phyloP scores from a whole-genome alignment of 179 eudicot genomes.

The Sideroxylon spinosum region DNA sequence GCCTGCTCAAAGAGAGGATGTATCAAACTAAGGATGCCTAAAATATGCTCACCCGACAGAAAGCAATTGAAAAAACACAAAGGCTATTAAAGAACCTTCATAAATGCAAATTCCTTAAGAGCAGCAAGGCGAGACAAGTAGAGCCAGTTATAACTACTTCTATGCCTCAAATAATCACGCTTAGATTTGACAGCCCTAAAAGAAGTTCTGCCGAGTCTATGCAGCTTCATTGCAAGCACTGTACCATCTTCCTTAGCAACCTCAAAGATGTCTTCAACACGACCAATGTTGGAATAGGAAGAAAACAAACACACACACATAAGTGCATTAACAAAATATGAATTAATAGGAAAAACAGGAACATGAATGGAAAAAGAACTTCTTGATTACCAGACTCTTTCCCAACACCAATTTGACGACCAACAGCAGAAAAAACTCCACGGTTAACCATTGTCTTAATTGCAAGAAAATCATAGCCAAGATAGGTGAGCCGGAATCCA shows the following conservation, averaged over 20 bases:
- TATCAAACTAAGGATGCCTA: constrained; percentile 7
- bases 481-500: constrained; percentile 88
- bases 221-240: constrained; percentile 84
- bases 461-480: constrained; percentile 97
- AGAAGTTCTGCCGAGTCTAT: constrained; percentile 86
- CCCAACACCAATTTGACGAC: constrained; percentile 97
- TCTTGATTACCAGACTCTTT: constrained; percentile 75
- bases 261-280: constrained; percentile 74
- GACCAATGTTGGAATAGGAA: constrained; percentile 7
- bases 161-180: constrained; percentile 91
- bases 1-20: constrained; percentile 47
- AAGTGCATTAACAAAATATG: not conserved
- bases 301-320: not conserved
- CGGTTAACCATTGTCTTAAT: constrained; percentile 86
- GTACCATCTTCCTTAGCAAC: constrained; percentile 91
- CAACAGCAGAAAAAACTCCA: constrained; percentile 72
- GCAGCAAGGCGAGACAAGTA: constrained; percentile 95
- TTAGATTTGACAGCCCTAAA: constrained; percentile 96
- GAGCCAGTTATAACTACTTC: constrained; percentile 83
- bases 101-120: constrained; percentile 88
- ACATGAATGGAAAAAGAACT: not conserved
- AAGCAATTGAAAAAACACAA: constrained; percentile 11
- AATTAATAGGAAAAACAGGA: not conserved
- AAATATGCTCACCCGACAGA: constrained; percentile 15
- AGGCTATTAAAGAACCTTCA: constrained; percentile 58